These are phyloP conservation scores for Spinellus fusiger DNA, from an alignment of 192 early-diverging fungal genomes.

Conservation along the genomic window DNA sequence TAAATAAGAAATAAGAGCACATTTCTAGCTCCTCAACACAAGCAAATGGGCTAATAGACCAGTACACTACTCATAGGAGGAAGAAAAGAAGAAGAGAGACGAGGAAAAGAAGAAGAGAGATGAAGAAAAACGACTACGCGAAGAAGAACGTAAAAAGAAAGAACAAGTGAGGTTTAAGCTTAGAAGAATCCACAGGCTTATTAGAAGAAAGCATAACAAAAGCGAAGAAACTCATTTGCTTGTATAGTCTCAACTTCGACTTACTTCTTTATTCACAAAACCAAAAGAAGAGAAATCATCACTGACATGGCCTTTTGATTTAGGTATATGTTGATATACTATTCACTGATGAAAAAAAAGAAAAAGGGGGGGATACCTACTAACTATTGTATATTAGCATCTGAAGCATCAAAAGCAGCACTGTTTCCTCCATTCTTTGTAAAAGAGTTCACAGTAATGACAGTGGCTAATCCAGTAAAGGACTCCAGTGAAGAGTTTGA, in stretches of 20 bases:
- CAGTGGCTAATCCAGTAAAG: conserved; percentile 34
- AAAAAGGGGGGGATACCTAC: background rate
- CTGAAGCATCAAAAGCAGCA: conserved; percentile 14
- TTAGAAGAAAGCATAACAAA: background rate
- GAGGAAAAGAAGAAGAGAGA: conserved; percentile 26
- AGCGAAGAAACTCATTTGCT: background rate
- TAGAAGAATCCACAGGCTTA: conserved; percentile 16
- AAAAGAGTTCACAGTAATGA: conserved; percentile 44
- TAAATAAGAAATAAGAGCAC: conserved; percentile 12
- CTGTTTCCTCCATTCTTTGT: conserved; percentile 57
- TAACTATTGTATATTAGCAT: background rate
- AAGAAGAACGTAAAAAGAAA: conserved; percentile 39
- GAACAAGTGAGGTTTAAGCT: conserved; percentile 32
- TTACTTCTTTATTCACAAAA: conserved; percentile 32
- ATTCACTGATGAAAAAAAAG: background rate
- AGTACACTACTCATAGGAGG: conserved; percentile 17
- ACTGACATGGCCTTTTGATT: conserved; percentile 21
- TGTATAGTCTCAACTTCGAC: conserved; percentile 11
- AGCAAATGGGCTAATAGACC: conserved; percentile 1
- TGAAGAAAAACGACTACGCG: conserved; percentile 31
- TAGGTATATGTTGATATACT: background rate
- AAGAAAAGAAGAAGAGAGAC: conserved; percentile 28
- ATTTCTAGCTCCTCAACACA: too few relatives aligned
- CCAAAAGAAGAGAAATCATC: conserved; percentile 31
- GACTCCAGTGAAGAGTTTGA: conserved; percentile 2